These are phyloP conservation scores for Plasmodium cynomolgi DNA, from an alignment of 169 alveolate genomes.

Conservation along the genomic window DNA sequence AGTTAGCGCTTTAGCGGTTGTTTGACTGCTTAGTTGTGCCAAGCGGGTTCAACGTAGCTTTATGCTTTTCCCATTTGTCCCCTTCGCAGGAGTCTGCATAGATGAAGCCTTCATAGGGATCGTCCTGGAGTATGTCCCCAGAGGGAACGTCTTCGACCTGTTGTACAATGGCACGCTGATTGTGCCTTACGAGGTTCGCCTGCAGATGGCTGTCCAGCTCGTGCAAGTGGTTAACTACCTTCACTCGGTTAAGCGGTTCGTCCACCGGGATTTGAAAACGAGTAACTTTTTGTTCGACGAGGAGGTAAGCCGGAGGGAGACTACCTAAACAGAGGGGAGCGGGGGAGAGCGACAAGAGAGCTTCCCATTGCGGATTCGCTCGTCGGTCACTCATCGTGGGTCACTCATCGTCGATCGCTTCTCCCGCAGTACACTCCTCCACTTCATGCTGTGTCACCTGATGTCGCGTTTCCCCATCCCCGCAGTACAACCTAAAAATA, in stretches of 20 bases:
- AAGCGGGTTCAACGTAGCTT: not conserved
- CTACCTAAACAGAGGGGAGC: not conserved
- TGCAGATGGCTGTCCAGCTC: conserved; percentile 81
- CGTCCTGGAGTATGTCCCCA: conserved; percentile 82
- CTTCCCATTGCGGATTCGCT: not conserved
- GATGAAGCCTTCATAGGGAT: conserved; percentile 82
- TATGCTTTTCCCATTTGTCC: not conserved
- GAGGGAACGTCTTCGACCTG: conserved; percentile 83
- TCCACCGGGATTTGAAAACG: conserved; percentile 87
- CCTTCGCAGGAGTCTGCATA: conserved; percentile 81
- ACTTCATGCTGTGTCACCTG: not conserved
- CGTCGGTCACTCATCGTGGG: not conserved
- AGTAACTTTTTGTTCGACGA: conserved; percentile 84
- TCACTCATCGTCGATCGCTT: not conserved
- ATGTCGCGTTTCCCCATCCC: not conserved
- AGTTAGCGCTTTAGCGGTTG: not conserved
- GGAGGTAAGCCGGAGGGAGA: conserved; percentile 46
- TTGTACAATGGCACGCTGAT: conserved; percentile 77
- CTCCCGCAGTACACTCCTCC: not conserved
- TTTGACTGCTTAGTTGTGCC: not conserved
- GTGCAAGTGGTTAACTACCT: conserved; percentile 80
- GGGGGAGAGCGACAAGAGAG: not conserved
- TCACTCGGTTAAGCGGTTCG: conserved; percentile 79
- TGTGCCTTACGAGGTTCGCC: conserved; percentile 79
- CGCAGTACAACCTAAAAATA: conserved; percentile 79